Base-by-base conservation (phyloP, 1,284 basidiomycete genomes). In the Irpex sp. region DNA sequence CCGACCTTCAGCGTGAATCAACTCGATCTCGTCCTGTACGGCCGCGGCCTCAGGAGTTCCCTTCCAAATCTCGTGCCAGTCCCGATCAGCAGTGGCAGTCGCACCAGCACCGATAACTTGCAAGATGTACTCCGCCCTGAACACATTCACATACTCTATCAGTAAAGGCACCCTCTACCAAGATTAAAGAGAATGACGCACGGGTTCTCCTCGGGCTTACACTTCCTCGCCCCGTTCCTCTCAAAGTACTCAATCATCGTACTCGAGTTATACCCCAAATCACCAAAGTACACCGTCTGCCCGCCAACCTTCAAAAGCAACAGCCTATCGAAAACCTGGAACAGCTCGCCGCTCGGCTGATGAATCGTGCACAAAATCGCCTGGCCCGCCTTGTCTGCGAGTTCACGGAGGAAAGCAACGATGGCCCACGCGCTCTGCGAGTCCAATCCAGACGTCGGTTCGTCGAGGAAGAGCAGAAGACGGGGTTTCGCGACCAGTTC, bases 351-450 rank as follows among this genome's bases (percentile, higher is more conserved):
- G 0, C 86, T 89, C 21, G 94, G 94, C 78, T 93, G 84, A 69
- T 86, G 84, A 65, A 79, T 79, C 80, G 87, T 89, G 83, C 87
- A 89, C 13, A 92, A 76, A 64, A 90, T 89, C 5, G 87, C 86
- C 76, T 90, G 88, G 19, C 95, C 95, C 13, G 53, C 53, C 58
- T 87, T 88, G 65, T 92, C 83, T 8, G 94, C 90, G n/a, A 96
- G 83, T 65, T 89, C 86, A 3, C 89, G 83, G 58, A 96, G 79
- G 71, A 96, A 90, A 1, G 83, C 80, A 58, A 94, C 81, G 68
- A 97, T 94, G 13, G 89, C 90, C 90, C 91, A 95, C 0, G 95
- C 93, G 57, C 88, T 90, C 72, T 95, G 93, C 1, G 92, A 94
- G 72, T 96, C 94, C 33, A 97, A 79, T 53, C 95, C 94, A 9